A percentile compares a stretch with the other conserved stretches of the same genome.
Conservation (phyloP, 2,329 filamentous ascomycete species). For the Cucurbitaria berberidis region DNA sequence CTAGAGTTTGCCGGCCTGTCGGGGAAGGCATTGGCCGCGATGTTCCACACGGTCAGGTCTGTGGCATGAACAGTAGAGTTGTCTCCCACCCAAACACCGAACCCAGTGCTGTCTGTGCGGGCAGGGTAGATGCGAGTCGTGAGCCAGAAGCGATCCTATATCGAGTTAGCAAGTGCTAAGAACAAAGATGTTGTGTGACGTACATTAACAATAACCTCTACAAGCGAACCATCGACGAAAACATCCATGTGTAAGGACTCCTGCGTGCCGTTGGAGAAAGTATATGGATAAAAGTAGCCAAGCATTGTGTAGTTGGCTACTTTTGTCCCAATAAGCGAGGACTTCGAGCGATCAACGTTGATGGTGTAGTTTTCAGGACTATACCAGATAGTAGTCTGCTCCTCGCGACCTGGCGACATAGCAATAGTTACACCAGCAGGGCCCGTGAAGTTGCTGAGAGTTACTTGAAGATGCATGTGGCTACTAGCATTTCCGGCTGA, state of each 20-base stretch:
- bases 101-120: slow-evolving; percentile 51
- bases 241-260: slow-evolving; percentile 54
- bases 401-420: slow-evolving; percentile 51
- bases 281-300: slow-evolving; percentile 57
- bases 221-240: slow-evolving; percentile 56
- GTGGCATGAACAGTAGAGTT: slow-evolving; percentile 47
- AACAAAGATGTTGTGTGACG: slow-evolving; percentile 8
- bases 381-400: slow-evolving; percentile 55
- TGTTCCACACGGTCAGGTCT: slow-evolving; percentile 49
- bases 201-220: slow-evolving; percentile 56
- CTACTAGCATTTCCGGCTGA: slow-evolving; percentile 37
- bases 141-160: slow-evolving; percentile 47
- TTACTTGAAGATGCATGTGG: slow-evolving; percentile 53
- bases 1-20: slow-evolving; percentile 51
- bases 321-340: slow-evolving; percentile 48
- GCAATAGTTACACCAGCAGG: slow-evolving; percentile 52
- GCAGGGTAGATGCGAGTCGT: slow-evolving; percentile 56
- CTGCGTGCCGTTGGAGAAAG: slow-evolving; percentile 37
- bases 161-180: slow-evolving; percentile 6
- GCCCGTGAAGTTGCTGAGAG: slow-evolving; percentile 48
- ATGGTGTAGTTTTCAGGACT: slow-evolving; percentile 55
- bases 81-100: slow-evolving; percentile 51
- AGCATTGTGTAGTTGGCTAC: slow-evolving; percentile 54
- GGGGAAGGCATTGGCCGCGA: slow-evolving; percentile 50
- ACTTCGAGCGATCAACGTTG: slow-evolving; percentile 53